Percentiles rank a stretch among this genome's conserved stretches.
Evolutionary conservation across 1,284 basidiomycete species (phyloP).

Genomic region (Macrocybe sp.): DNA sequence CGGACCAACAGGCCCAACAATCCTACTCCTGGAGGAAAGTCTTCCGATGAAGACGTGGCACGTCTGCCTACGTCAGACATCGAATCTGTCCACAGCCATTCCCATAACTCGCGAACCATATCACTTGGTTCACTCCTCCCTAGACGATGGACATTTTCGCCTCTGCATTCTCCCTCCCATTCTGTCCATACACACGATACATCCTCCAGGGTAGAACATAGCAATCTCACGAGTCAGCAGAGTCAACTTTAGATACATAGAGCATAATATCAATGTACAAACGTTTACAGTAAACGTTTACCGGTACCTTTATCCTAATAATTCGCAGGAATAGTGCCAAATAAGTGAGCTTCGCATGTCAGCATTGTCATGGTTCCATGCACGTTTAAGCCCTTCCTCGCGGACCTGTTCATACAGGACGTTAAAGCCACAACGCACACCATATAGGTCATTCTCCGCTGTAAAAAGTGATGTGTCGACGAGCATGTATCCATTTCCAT

Average conservation of each 20-base stretch:
- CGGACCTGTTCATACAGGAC: too few species aligned
- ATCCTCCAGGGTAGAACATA: too few species aligned
- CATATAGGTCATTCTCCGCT: conserved; percentile 1
- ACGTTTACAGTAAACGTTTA: too few species aligned
- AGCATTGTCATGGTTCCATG: too few species aligned
- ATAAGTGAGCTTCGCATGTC: too few species aligned
- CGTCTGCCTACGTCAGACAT: conserved; percentile 30
- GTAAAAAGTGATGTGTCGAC: not conserved
- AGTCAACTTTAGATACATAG: too few species aligned
- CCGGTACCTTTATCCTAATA: too few species aligned
- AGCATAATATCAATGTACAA: too few species aligned
- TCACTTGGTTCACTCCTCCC: conserved; percentile 31
- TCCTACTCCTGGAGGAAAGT: conserved; percentile 47
- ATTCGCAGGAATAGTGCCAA: too few species aligned
- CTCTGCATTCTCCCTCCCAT: conserved; percentile 23
- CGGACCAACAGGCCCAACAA: conserved; percentile 39
- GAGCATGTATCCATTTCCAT: conserved; percentile 43
- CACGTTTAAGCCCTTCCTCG: too few species aligned
- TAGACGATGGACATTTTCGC: conserved; percentile 31
- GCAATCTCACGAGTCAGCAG: too few species aligned
- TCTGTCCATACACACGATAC: conserved; percentile 10
- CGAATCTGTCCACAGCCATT: conserved; percentile 24
- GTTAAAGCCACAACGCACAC: not conserved
- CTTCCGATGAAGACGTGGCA: conserved; percentile 36
- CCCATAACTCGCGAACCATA: conserved; percentile 28